These are phyloP conservation scores for Nitzschia sp. DNA, from an alignment of 108 stramenopile genomes.

Conservation along the genomic window DNA sequence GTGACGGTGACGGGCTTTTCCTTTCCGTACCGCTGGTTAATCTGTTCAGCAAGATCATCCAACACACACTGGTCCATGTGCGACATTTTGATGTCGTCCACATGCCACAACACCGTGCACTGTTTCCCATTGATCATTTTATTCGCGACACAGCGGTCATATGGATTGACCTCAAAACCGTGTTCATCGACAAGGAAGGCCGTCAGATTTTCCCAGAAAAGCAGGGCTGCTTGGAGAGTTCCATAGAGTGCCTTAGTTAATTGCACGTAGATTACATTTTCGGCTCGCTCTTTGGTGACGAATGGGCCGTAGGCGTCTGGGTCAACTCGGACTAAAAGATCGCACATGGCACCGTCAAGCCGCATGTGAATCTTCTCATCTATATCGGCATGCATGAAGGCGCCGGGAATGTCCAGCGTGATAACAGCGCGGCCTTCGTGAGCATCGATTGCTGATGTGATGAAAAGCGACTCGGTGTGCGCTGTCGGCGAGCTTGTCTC, in stretches of 20 bases:
- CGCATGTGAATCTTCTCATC: slow-evolving; percentile 21
- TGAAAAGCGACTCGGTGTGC: slow-evolving; percentile 12
- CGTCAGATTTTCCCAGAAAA: slow-evolving; percentile 28
- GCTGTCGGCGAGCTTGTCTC: slow-evolving; percentile 43
- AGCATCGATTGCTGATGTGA: slow-evolving; percentile 30
- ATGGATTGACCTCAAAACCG: slow-evolving; percentile 47
- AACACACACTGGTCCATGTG: slow-evolving; percentile 15
- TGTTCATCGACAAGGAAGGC: neutral
- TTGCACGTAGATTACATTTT: slow-evolving; percentile 26
- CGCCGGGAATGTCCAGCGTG: slow-evolving; percentile 33
- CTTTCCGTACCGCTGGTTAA: slow-evolving; percentile 9
- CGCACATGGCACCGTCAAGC: slow-evolving; percentile 29
- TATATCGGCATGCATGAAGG: slow-evolving; percentile 29
- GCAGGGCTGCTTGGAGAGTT: slow-evolving; percentile 25
- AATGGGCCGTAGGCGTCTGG: slow-evolving; percentile 19
- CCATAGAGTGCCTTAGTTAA: slow-evolving; percentile 43
- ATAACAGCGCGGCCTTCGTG: slow-evolving; percentile 36
- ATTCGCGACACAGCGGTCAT: slow-evolving; percentile 49
- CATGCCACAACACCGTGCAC: slow-evolving; percentile 42
- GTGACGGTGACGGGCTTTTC: neutral
- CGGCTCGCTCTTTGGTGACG: slow-evolving; percentile 21
- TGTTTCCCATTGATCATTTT: slow-evolving; percentile 41
- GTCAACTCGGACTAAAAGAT: slow-evolving; percentile 24
- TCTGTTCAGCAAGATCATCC: neutral
- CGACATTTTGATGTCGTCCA: slow-evolving; percentile 35